phyloP scores from a whole-genome alignment of 192 early-diverging fungal genomes.

The Mortierella antarctica region DNA sequence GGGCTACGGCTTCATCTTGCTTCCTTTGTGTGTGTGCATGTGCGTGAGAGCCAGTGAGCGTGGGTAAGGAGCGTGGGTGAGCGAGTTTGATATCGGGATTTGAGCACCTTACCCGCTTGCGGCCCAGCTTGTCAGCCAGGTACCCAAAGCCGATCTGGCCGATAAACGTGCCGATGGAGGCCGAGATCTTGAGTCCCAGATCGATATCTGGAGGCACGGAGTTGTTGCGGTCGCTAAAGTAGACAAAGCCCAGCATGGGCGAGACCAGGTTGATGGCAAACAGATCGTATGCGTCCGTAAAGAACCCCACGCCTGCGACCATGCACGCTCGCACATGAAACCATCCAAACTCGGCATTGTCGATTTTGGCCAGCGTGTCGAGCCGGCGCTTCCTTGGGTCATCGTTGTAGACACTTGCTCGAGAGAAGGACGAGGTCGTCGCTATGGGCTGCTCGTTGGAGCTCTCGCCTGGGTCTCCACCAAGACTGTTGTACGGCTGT shows the following conservation, averaged over 20 bases:
- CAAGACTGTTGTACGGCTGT: background rate
- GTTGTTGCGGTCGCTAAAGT: conserved; percentile 52
- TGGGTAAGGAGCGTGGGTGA: background rate
- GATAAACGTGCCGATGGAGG: conserved; percentile 87
- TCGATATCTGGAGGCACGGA: conserved; percentile 73
- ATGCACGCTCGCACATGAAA: conserved; percentile 78
- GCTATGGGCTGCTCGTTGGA: background rate
- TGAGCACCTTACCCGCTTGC: conserved; percentile 65
- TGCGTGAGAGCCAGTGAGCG: background rate
- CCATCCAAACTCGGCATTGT: conserved; percentile 79
- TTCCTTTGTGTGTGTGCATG: too few species aligned
- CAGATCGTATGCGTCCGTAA: conserved; percentile 94
- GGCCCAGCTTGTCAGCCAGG: conserved; percentile 87
- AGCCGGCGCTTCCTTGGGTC: conserved; percentile 29
- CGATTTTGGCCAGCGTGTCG: conserved; percentile 43
- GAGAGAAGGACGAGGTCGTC: conserved; percentile 16
- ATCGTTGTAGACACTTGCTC: conserved; percentile 12
- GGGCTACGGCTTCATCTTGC: too few species aligned
- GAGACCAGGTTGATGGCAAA: conserved; percentile 92
- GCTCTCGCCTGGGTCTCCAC: background rate
- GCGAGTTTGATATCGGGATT: background rate
- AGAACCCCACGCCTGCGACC: conserved; percentile 83
- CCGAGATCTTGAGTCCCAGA: conserved; percentile 84
- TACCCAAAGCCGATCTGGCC: conserved; percentile 87
- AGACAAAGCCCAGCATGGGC: conserved; percentile 82